Conservation (phyloP, 106 monocot species). For the Dioscorea alata region DNA sequence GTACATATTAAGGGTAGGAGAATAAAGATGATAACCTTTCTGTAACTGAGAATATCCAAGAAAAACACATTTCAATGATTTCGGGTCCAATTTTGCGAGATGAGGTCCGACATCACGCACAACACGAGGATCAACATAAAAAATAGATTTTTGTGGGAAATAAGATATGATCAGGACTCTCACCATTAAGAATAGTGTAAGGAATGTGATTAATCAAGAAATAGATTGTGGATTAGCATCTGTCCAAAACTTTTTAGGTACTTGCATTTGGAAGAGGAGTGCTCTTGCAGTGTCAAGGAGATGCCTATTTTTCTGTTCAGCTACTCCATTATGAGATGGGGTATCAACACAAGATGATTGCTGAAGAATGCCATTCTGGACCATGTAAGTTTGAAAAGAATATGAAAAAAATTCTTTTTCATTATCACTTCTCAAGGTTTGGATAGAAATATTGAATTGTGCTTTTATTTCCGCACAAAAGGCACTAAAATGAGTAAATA, state of each 20-base stretch:
- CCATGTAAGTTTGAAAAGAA: neutral
- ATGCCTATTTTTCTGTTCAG: neutral
- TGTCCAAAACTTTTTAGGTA: neutral
- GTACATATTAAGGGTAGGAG: too few species aligned
- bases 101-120: neutral
- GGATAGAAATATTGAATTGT: neutral
- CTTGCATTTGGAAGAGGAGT: neutral
- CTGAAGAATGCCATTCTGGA: neutral
- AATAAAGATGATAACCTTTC: neutral
- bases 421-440: neutral
- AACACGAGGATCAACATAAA: neutral
- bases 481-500: neutral
- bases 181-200: neutral
- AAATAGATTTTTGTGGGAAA: neutral
- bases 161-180: neutral
- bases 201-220: neutral
- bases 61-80: too few species aligned
- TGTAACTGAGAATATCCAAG: too few species aligned
- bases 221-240: neutral
- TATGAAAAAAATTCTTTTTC: neutral
- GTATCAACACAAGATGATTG: neutral
- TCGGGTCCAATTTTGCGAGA: too few species aligned
- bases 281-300: neutral
- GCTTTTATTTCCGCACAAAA: neutral
- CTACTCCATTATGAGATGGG: neutral